A percentile compares a stretch with the other conserved stretches of the same genome.
Conservation (phyloP, 2,329 filamentous ascomycete species). For the Metarhizium humberi region DNA sequence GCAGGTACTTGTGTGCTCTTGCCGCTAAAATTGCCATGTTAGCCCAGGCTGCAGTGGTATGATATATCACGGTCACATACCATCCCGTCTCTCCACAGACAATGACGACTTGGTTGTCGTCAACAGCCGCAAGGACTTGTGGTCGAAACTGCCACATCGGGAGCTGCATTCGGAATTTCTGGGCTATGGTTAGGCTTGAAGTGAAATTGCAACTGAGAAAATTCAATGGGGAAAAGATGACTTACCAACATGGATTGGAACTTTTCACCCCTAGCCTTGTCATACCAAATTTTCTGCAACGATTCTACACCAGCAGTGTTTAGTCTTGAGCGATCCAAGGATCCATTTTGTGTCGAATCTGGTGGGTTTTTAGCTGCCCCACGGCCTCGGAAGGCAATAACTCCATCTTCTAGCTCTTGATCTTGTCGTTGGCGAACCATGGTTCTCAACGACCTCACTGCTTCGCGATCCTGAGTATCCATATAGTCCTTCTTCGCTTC, state of each 20-base stretch:
- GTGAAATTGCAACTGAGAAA: neutral
- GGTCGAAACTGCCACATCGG: conserved; percentile 84
- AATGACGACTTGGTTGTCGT: conserved; percentile 77
- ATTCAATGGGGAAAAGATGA: conserved; percentile 1
- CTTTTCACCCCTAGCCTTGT: conserved; percentile 45
- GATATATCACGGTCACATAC: conserved; percentile 23
- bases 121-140: conserved; percentile 68
- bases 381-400: conserved; percentile 67
- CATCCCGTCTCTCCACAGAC: conserved; percentile 95
- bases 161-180: conserved; percentile 62
- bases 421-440: conserved; percentile 61
- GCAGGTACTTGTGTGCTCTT: conserved; percentile 98
- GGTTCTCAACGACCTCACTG: conserved; percentile 58
- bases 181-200: neutral
- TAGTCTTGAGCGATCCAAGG: conserved; percentile 33
- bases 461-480: conserved; percentile 60
- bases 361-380: conserved; percentile 34
- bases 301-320: conserved; percentile 33
- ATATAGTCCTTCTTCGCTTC: conserved; percentile 59
- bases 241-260: conserved; percentile 72
- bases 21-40: conserved; percentile 39
- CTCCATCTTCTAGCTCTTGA: conserved; percentile 61
- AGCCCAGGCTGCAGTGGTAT: conserved; percentile 8
- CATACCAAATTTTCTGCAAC: conserved; percentile 49
- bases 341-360: conserved; percentile 39